Percentiles rank a stretch among this genome's conserved stretches.
Conservation (phyloP, 768 basidiomycete genomes). For the Suillus weaverae region DNA sequence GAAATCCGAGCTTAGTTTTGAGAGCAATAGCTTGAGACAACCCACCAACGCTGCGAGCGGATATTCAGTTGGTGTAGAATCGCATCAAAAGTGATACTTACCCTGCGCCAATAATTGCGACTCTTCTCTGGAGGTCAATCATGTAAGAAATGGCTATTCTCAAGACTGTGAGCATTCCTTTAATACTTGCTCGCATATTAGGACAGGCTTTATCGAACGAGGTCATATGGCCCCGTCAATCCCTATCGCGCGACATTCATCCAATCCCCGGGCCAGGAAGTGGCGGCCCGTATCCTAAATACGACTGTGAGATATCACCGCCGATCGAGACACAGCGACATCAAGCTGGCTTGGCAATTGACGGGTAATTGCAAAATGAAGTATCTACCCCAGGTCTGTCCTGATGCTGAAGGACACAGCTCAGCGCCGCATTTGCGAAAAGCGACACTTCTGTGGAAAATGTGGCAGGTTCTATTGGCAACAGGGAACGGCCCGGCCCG, state of each 20-base stretch:
- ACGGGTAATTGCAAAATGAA: neutral
- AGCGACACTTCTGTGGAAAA: neutral
- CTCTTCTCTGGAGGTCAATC: constrained; percentile 12
- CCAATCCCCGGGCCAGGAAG: neutral
- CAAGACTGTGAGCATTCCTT: neutral
- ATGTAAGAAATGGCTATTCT: neutral
- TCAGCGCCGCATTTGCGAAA: neutral
- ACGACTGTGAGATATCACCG: neutral
- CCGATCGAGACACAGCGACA: too few relatives aligned
- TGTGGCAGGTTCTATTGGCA: too few relatives aligned
- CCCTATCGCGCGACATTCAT: neutral
- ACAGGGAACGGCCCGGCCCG: too few relatives aligned
- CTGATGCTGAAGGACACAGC: neutral
- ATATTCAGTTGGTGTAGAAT: neutral
- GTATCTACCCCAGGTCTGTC: neutral
- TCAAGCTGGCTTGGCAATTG: neutral
- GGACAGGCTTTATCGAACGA: neutral
- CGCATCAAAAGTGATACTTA: neutral
- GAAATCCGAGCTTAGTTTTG: constrained; percentile 36
- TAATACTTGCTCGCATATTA: neutral
- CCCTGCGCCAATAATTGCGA: constrained; percentile 25
- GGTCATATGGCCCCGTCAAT: neutral
- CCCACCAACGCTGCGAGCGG: constrained; percentile 39
- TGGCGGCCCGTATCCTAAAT: neutral
- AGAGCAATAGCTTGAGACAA: constrained; percentile 44